A percentile compares a stretch with the other conserved stretches of the same genome.
Evolutionary conservation across 306 rosid genomes (phyloP).

Genomic region (Medicago truncatula): MtrunA17r5.0-ANR NC_053042.1:32703501-32704000

Average conservation of each 20-base stretch:
- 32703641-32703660: constrained; percentile 81
- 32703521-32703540: constrained; percentile 47
- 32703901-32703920: constrained; percentile 30
- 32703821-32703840: constrained; percentile 19
- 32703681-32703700: constrained; percentile 76
- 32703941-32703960: constrained; percentile 49
- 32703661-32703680: constrained; percentile 67
- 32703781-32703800: constrained; percentile 53
- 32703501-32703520: constrained; percentile 47
- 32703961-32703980: constrained; percentile 47
- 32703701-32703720: constrained; percentile 67
- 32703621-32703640: constrained; percentile 67
- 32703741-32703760: constrained; percentile 48
- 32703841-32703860: neutral
- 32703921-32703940: constrained; percentile 55
- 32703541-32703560: constrained; percentile 42
- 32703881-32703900: constrained; percentile 12
- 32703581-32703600: constrained; percentile 73
- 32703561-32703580: constrained; percentile 59
- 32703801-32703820: constrained; percentile 53
- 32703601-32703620: constrained; percentile 65
- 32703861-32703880: constrained; percentile 29
- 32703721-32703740: constrained; percentile 57
- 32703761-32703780: constrained; percentile 53
- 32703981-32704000: constrained; percentile 42